Evolutionary conservation across 2,329 filamentous ascomycete genomes (phyloP), one percentile per base, ranked within the genome.

Genomic region (Aspergillus tubingensis): DNA sequence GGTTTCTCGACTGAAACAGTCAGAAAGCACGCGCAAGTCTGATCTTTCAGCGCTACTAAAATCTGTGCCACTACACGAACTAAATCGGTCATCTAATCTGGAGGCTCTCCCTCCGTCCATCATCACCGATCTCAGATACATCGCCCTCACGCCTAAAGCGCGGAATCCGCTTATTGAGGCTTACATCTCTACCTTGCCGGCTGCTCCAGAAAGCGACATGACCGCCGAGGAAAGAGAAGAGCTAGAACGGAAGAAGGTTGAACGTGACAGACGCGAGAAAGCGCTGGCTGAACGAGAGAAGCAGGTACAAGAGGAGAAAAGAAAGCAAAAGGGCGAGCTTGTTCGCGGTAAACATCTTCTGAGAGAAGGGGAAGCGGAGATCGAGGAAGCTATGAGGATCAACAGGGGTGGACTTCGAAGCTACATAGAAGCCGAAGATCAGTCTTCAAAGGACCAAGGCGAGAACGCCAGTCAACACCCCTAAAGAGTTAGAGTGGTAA

Each of bases 1-100:
- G 57, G 77, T 82, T 21, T 71, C 74, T 19, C 75, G 78, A 43
- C 64, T 82, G 53, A 82, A 82, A 62, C 69, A 76, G n/a, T 70
- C 78, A 7, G 80, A 82, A 58, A 76, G 72, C 60, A 79, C 73
- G 5, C 70, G 79, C 56, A 80, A 80, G 63, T 80, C 79, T 19
- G 80, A 82, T 30, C 68, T 82, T 10, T 77, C 77, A 8, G 61
- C 72, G 8, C 66, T 82, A 38, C 71, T 82, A 8, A 81, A 80
- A 60, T 79, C 77, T 4, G 69, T 73, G 15, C 76, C 79, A 11
- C 55, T 79, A 36, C 73, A 76, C 52, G 64, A 69, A 15, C 62
- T 81, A 17, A 78, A 81, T 57, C 71, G 68, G 8, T 79, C 77
- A 2, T 77, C 76, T 5, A 76, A 68, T 17, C 56, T 74, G 3